Conservation (phyloP, 106 monocot species). For the Dendrobium chrysotoxum region DNA sequence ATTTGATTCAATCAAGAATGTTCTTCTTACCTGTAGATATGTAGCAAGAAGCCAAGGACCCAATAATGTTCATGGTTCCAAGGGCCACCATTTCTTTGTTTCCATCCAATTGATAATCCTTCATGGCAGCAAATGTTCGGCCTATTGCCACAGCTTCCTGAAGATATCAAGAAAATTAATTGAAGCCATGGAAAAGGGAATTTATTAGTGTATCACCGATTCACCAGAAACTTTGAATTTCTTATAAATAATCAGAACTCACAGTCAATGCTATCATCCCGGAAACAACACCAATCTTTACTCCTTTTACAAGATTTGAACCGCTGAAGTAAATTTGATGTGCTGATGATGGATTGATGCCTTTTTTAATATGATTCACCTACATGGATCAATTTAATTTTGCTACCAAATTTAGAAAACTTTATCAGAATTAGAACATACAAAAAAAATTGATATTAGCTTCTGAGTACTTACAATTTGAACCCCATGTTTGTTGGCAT, state of each 20-base stretch:
- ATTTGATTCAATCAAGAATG: too few species aligned
- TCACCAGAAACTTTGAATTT: background rate
- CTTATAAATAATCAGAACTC: slow-evolving; percentile 2
- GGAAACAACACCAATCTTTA: slow-evolving; percentile 55
- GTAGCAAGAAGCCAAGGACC: slow-evolving; percentile 79
- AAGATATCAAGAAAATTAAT: slow-evolving; percentile 4
- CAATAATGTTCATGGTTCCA: slow-evolving; percentile 71
- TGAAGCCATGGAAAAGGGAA: background rate
- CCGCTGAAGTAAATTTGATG: slow-evolving; percentile 57
- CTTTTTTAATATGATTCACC: slow-evolving; percentile 57
- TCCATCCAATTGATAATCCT: slow-evolving; percentile 77
- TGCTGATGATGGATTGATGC: slow-evolving; percentile 74
- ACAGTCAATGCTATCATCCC: slow-evolving; percentile 83
- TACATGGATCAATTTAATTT: slow-evolving; percentile 4
- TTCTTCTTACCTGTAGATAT: slow-evolving; percentile 50
- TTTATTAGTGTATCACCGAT: too few species aligned
- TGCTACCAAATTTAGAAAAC: too few species aligned
- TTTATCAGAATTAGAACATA: background rate
- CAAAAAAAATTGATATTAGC: background rate
- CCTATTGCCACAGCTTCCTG: slow-evolving; percentile 86
- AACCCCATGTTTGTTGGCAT: slow-evolving; percentile 60
- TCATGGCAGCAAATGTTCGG: slow-evolving; percentile 71
- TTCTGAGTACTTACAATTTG: slow-evolving; percentile 47
- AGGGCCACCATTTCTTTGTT: slow-evolving; percentile 86
- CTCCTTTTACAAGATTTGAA: slow-evolving; percentile 39